These are phyloP conservation scores for Xerocomus nothofagi DNA, from an alignment of 1,284 basidiomycete genomes.

Conservation along the genomic window DNA sequence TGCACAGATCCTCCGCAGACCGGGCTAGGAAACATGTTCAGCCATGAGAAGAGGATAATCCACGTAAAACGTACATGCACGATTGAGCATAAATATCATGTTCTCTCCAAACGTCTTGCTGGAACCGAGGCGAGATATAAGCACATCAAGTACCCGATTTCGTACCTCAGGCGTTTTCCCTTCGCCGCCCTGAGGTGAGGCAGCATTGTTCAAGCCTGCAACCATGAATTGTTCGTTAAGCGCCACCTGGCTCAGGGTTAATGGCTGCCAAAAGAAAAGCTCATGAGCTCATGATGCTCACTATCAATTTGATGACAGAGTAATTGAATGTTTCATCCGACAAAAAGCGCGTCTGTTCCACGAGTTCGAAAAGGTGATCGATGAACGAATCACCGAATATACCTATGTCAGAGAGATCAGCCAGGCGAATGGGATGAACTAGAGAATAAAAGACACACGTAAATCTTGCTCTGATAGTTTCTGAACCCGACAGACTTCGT, in stretches of 20 bases:
- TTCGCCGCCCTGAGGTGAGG: slow-evolving; percentile 21
- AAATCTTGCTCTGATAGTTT: slow-evolving; percentile 76
- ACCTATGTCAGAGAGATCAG: slow-evolving; percentile 41
- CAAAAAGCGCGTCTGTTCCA: slow-evolving; percentile 87
- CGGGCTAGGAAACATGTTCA: slow-evolving; percentile 51
- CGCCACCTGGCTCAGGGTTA: slow-evolving; percentile 59
- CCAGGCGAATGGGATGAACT: neutral
- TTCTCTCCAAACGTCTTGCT: slow-evolving; percentile 98
- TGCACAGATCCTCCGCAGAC: slow-evolving; percentile 87
- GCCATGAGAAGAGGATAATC: neutral
- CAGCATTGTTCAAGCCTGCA: slow-evolving; percentile 44
- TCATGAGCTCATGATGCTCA: slow-evolving; percentile 38
- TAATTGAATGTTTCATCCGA: slow-evolving; percentile 94
- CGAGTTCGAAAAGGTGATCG: slow-evolving; percentile 88
- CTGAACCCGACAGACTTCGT: slow-evolving; percentile 90
- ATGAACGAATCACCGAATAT: slow-evolving; percentile 86
- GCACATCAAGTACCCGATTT: slow-evolving; percentile 83
- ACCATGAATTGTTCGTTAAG: slow-evolving; percentile 99
- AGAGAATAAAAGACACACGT: slow-evolving; percentile 46
- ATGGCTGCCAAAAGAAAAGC: neutral
- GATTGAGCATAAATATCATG: slow-evolving; percentile 98
- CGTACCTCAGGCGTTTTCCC: slow-evolving; percentile 38
- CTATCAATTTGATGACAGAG: slow-evolving; percentile 89
- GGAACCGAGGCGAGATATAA: slow-evolving; percentile 79
- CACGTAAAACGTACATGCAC: slow-evolving; percentile 65